These are phyloP conservation scores for Mucuna pruriens DNA, from an alignment of 306 rosid species.

Conservation along the genomic window DNA sequence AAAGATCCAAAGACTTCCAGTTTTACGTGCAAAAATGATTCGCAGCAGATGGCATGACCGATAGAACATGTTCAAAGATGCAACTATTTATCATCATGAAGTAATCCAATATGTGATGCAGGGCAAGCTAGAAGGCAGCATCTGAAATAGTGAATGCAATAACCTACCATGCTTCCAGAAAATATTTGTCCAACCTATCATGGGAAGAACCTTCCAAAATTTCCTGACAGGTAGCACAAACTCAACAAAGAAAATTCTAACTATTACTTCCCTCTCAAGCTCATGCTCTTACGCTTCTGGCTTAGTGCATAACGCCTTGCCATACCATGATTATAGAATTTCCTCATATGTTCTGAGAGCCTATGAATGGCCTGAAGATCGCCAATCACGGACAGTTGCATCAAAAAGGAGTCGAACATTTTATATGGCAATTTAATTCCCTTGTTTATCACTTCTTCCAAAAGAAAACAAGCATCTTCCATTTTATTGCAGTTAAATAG, in stretches of 20 bases:
- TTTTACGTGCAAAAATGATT: neutral
- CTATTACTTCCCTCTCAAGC: conserved; percentile 65
- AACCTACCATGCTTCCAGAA: conserved; percentile 17
- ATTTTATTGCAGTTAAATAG: conserved; percentile 64
- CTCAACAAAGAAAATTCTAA: conserved; percentile 13
- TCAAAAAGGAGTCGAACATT: conserved; percentile 70
- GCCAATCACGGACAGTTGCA: conserved; percentile 75
- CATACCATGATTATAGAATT: conserved; percentile 85
- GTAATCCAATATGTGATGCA: conserved; percentile 19
- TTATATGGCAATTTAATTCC: conserved; percentile 77
- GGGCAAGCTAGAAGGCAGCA: neutral
- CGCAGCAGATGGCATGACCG: neutral
- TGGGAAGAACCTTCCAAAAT: conserved; percentile 29
- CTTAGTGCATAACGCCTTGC: conserved; percentile 77
- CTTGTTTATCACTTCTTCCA: conserved; percentile 74
- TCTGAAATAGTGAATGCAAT: neutral
- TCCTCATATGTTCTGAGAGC: conserved; percentile 87
- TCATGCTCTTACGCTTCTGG: conserved; percentile 73
- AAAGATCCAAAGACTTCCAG: neutral
- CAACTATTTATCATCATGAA: conserved; percentile 10
- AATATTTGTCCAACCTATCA: conserved; percentile 27
- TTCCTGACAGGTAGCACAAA: conserved; percentile 20
- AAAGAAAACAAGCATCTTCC: conserved; percentile 72
- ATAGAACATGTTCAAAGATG: conserved; percentile 10
- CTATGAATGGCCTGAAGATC: conserved; percentile 77